A percentile compares a stretch with the other conserved stretches of the same genome.
Conservation (phyloP, 1,284 basidiomycete species). For the Cronartium quercuum region DNA sequence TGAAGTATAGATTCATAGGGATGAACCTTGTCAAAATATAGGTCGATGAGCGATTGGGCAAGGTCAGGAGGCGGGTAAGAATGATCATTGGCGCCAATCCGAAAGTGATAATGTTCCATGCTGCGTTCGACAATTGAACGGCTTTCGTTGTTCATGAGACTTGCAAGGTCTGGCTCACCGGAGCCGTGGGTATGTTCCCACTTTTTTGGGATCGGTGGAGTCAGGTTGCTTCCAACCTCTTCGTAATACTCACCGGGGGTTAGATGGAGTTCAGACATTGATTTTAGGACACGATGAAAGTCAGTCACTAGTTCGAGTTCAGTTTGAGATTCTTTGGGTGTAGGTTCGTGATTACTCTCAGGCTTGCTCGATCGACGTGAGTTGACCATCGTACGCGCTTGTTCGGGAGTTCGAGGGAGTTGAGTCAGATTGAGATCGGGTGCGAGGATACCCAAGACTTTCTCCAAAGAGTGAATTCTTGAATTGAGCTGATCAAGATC, state of each 20-base stretch:
- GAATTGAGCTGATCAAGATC: conserved; percentile 20
- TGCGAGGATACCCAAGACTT: conserved; percentile 11
- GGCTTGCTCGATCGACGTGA: not conserved
- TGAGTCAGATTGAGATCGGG: conserved; percentile 14
- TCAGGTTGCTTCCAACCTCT: not conserved
- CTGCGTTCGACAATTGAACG: not conserved
- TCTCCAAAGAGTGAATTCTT: conserved; percentile 11
- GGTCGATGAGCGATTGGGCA: not conserved
- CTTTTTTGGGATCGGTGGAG: not conserved
- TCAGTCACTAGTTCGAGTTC: not conserved
- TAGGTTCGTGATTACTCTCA: not conserved
- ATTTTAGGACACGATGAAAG: not conserved
- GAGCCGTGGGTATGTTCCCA: not conserved
- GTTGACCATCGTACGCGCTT: not conserved
- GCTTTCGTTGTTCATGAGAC: not conserved
- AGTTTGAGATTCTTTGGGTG: not conserved
- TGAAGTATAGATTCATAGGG: conserved; percentile 1
- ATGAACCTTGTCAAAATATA: conserved; percentile 22
- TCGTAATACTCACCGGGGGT: not conserved
- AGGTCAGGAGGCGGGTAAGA: conserved; percentile 4
- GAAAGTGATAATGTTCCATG: not conserved
- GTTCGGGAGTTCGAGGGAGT: conserved; percentile 9
- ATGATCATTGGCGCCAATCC: not conserved
- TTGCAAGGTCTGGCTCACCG: not conserved
- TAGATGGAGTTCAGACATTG: not conserved